Conservation (phyloP, 441 rosid species). For the Pelargonium cotyledonis region DNA sequence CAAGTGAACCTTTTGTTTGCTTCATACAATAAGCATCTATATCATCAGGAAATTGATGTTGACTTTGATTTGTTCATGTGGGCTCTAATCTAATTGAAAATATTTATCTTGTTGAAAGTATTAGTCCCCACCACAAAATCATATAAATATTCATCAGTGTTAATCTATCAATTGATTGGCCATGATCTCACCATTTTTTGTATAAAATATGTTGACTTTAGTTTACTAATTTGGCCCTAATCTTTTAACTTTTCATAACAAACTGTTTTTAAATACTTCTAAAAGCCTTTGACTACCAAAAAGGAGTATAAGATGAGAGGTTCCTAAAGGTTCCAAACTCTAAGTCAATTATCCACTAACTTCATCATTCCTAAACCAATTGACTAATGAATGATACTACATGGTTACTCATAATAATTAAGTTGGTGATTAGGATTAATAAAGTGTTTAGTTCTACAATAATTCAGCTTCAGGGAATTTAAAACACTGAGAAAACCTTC, state of each 20-base stretch:
- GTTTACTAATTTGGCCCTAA: not conserved
- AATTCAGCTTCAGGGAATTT: no score
- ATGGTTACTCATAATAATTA: not conserved
- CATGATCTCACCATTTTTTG: not conserved
- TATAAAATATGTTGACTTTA: not conserved
- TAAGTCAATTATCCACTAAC: not conserved
- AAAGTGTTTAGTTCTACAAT: not conserved
- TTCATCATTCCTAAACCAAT: conserved; percentile 5
- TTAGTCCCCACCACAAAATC: no score
- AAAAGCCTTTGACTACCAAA: not conserved
- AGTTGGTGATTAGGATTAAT: not conserved
- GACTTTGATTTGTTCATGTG: not conserved
- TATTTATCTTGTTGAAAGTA: not conserved
- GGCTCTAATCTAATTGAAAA: not conserved
- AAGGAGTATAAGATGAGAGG: not conserved
- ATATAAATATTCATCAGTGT: no score
- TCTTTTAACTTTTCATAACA: not conserved
- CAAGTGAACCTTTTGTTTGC: not conserved
- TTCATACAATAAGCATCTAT: no score
- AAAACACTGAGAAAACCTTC: no score
- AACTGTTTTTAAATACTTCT: not conserved
- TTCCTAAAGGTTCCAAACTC: not conserved
- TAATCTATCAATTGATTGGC: not conserved
- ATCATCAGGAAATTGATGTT: not conserved
- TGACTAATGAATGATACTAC: not conserved